Evolutionary conservation across 2,329 filamentous ascomycete genomes (phyloP).

Genomic region (Epichloe aotearoae): DNA sequence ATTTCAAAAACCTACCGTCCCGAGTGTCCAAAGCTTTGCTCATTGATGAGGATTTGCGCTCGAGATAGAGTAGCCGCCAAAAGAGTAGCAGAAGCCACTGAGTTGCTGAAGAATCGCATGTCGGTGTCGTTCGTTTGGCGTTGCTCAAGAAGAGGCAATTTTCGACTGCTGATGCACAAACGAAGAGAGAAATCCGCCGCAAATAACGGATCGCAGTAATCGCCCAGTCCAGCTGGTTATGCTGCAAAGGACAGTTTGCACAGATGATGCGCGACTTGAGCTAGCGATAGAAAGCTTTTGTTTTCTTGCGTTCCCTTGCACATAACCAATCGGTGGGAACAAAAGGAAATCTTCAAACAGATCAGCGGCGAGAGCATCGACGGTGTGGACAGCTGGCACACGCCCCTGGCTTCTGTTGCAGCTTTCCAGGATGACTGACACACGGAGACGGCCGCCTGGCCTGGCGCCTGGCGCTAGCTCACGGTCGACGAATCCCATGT

Average conservation of each 20-base stretch:
- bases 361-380: not conserved
- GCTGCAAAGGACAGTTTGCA: slow-evolving; percentile 1
- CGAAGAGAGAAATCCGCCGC: not conserved
- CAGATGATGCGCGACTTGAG: not conserved
- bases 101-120: slow-evolving; percentile 4
- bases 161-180: not conserved
- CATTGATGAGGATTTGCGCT: slow-evolving; percentile 56
- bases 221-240: slow-evolving; percentile 1
- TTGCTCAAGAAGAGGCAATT: not conserved
- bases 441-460: not conserved
- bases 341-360: too few relatives aligned
- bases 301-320: not conserved
- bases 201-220: not conserved
- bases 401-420: not conserved
- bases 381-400: slow-evolving; percentile 1
- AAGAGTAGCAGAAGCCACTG: slow-evolving; percentile 25
- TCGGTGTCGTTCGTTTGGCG: not conserved
- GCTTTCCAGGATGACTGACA: not conserved
- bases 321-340: not conserved
- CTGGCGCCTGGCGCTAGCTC: not conserved
- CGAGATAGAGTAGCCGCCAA: slow-evolving; percentile 36
- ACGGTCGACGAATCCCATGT: not conserved
- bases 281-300: not conserved
- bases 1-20: slow-evolving; percentile 33
- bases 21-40: slow-evolving; percentile 65